Evolutionary conservation across 352 stramenopile species (phyloP).

Genomic region (Pythium utonaiense): DNA sequence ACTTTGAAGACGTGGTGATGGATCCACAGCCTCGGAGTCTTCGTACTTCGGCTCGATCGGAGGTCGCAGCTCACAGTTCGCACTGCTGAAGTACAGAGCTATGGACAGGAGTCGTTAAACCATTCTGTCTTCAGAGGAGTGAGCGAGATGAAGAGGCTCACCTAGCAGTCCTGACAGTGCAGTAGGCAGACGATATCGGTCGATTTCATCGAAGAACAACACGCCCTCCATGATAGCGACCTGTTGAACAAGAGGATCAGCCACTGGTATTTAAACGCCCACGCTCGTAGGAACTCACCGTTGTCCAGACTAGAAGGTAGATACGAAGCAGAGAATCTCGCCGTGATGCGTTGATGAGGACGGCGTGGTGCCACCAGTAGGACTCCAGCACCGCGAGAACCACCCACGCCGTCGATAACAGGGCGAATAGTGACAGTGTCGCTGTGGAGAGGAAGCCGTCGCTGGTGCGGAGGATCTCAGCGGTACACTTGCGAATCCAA

Average conservation of each 20-base stretch:
- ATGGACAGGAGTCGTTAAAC: not conserved
- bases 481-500: conserved; percentile 9
- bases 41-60: conserved; percentile 4
- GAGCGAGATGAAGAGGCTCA: not conserved
- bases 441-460: not conserved
- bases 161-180: conserved; percentile 2
- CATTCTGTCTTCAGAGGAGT: too few species aligned
- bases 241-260: not conserved
- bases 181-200: not conserved
- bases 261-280: not conserved
- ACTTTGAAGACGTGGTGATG: not conserved
- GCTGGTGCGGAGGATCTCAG: conserved; percentile 6
- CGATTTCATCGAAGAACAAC: conserved; percentile 23
- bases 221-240: conserved; percentile 11
- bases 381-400: conserved; percentile 8
- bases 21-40: not conserved
- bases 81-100: conserved; percentile 12
- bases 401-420: conserved; percentile 13
- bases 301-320: conserved; percentile 11
- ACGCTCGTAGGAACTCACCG: not conserved
- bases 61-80: not conserved
- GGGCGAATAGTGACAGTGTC: not conserved
- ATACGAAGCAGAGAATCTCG: not conserved
- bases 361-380: conserved; percentile 24
- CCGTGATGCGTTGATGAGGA: conserved; percentile 2